Evolutionary conservation across 139 green algal genomes (phyloP).

Genomic region (Chlamydomonas incerta): DNA sequence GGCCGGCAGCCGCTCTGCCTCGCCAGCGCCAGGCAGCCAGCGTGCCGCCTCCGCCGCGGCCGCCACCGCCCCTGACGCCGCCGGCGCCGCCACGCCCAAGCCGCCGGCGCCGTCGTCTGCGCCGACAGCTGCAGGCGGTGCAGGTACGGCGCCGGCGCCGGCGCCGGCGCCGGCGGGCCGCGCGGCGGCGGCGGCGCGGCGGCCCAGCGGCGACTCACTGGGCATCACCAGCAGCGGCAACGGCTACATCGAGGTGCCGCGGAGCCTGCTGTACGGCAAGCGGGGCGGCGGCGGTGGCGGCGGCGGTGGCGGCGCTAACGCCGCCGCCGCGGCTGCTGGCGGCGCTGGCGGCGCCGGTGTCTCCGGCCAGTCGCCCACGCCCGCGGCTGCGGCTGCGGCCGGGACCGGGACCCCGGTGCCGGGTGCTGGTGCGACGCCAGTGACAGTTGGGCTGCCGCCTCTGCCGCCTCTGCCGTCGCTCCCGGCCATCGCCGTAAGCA

Average conservation of each 20-base stretch:
- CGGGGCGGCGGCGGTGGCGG: background rate
- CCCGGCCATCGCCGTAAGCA: too few relatives aligned
- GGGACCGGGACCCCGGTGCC: too few relatives aligned
- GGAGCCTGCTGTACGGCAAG: slow-evolving; percentile 43
- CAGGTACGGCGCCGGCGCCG: too few relatives aligned
- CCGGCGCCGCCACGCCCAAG: background rate
- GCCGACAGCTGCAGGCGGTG: background rate
- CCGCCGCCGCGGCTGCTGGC: too few relatives aligned
- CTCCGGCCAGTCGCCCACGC: slow-evolving; percentile 18
- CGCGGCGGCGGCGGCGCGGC: background rate
- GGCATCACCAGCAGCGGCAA: background rate
- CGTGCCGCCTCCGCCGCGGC: background rate
- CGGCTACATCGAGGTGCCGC: slow-evolving; percentile 30
- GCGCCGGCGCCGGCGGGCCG: too few relatives aligned
- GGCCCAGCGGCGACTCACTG: background rate
- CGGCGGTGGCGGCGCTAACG: too few relatives aligned
- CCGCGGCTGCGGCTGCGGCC: background rate
- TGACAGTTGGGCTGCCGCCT: background rate
- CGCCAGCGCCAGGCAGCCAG: too few relatives aligned
- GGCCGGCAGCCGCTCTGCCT: background rate
- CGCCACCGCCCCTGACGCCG: background rate
- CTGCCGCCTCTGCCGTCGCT: too few relatives aligned
- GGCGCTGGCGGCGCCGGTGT: background rate
- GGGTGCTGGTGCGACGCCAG: too few relatives aligned
- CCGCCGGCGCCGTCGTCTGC: background rate